Evolutionary conservation across 2,329 filamentous ascomycete genomes (phyloP), one percentile per base, ranked within the genome.

Genomic region (Calonectria crousiana): DNA sequence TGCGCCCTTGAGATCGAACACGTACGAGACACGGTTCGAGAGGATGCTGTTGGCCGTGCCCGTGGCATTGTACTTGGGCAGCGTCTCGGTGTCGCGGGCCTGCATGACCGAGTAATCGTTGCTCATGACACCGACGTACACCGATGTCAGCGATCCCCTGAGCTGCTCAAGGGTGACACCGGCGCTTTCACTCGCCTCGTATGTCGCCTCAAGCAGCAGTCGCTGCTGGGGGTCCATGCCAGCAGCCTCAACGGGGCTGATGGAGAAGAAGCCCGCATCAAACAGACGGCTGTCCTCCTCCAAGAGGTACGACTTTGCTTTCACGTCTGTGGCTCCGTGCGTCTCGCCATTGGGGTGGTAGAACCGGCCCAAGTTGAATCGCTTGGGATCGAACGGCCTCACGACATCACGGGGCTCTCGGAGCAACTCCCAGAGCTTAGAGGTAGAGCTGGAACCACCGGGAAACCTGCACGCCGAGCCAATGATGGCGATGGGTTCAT

Each of bases 141-240:
- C 77, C 18, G 68, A 69, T 10, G 74, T 74, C 11, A 67, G 11
- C 2, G 73, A 74, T 13, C 73, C 73, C 11, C 38, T 30, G 9
- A 74, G 47, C 6, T n/a, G 4, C n/a, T 74, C 47, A 23, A 74
- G 56, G 5, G 69, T 8, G 18, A 65, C 10, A n/a, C 71, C 71
- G 8, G 74, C 56, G 0, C 26, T 26, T 26, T 77, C 73, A 2
- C 76, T 62, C 20, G 71, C 32, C 13, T 86, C 84, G 34, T 85
- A 86, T 4, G 84, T 81, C 0, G 80, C 82, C 68, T 86, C 85
- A 3, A 84, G 78, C 4, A 84, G 76, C 3, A 81, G 34, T 4
- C 83, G 78, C 53, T 84, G 83, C 67, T 83, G 82, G 11, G 83
- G 83, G 70, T 84, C 83, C 56, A 84, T 83, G 2, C 81, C 72